Base-by-base conservation (phyloP, 108 stramenopile species). In the Fragilaria radians region DNA sequence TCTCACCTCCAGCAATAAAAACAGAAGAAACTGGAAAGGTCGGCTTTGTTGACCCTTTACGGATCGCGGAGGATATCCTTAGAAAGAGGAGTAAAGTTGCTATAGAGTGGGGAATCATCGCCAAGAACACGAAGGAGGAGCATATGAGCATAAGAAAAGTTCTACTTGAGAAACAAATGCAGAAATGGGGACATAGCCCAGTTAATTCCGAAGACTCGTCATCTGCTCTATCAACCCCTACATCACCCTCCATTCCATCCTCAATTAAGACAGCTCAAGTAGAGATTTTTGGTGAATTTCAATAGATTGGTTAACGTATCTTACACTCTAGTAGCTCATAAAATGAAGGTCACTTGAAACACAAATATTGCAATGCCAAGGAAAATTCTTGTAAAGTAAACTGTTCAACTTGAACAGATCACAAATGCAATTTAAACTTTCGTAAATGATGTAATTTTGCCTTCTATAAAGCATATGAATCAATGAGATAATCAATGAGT, bases 1-100 rank as follows among this genome's bases (percentile, higher is more conserved):
- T 74, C 14, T 66, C 76, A 1, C 61, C 86, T 1, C 90, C 90
- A 7, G 70, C 72, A 3, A 63, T 83, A 11, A 63, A 73, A 30
- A 3, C 61, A 67, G 23, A 51, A 66, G 49, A 61, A 63, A 25
- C 48, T 60, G 58, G 57, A 9, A 27, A 57, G 31, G 7, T 70
- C 9, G 80, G 67, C 3, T 54, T 81, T 21, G 64, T 69, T 11
- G 80, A 78, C 66, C 80, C 84, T n/a, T 42, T 82, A 52, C 33
- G 63, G 1, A 62, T 80, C 1, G 79, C 77, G 14, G 77, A 80
- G 48, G 72, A 83, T 46, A 79, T 91, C 25, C 71, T 91, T 54
- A 63, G 54, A 22, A 62, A 66, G 29, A 73, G 89, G 7, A 73
- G 71, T 55, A 68, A 70, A 45, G 80, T 87, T 25, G 76, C 74